Conservation (phyloP, 768 basidiomycete genomes). For the Chiua virens region DNA sequence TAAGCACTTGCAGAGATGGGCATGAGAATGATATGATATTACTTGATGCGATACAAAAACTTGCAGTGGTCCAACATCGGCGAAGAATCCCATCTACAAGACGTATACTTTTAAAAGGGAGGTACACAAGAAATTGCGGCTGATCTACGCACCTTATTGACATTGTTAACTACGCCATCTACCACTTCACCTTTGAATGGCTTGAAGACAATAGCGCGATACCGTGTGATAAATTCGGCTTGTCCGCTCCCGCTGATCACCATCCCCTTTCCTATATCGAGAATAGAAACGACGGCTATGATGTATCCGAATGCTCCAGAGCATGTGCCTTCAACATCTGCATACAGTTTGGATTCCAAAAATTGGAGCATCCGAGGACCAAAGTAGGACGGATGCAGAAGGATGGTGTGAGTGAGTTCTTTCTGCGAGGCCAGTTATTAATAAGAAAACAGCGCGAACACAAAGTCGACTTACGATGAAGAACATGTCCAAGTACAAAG, state of each 20-base stretch:
- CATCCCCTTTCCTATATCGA: constrained; percentile 91
- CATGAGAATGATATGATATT: constrained; percentile 25
- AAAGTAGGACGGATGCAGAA: constrained; percentile 97
- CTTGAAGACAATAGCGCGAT: constrained; percentile 97
- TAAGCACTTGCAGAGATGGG: constrained; percentile 1
- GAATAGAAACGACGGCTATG: constrained; percentile 87
- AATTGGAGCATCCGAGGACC: constrained; percentile 94
- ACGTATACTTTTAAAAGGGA: neutral
- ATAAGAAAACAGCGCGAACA: neutral
- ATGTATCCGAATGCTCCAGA: constrained; percentile 94
- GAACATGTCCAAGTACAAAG: constrained; percentile 47
- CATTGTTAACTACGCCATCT: constrained; percentile 93
- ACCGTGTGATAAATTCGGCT: constrained; percentile 93
- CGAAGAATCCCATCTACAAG: constrained; percentile 95
- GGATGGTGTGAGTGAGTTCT: constrained; percentile 95
- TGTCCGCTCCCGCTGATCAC: constrained; percentile 89
- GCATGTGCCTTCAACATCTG: constrained; percentile 97
- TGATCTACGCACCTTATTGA: constrained; percentile 74
- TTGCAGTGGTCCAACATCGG: constrained; percentile 89
- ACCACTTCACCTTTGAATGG: constrained; percentile 99
- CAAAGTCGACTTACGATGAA: constrained; percentile 57
- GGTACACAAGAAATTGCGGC: neutral
- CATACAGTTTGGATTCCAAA: constrained; percentile 89
- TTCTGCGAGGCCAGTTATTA: constrained; percentile 52
- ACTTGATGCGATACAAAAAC: constrained; percentile 98